Evolutionary conservation across 1,284 basidiomycete species (phyloP).

Genomic region (Puccinia triticina): DNA sequence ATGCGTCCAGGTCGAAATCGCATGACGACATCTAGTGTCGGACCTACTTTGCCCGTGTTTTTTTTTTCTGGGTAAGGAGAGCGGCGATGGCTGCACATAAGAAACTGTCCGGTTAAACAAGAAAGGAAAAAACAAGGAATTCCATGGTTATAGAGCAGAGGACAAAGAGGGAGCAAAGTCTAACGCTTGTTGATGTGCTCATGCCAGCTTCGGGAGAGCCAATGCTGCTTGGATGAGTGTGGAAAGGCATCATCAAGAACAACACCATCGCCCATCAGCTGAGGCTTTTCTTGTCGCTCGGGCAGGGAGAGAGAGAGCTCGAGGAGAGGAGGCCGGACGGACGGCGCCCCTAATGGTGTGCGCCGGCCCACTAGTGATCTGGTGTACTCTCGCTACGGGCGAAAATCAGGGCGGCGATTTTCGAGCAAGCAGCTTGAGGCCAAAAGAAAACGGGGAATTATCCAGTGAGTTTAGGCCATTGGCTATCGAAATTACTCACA

Average conservation of each 20-base stretch:
- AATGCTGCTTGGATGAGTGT: conserved; percentile 5
- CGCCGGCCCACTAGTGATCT: conserved; percentile 11
- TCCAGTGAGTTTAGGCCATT: not conserved
- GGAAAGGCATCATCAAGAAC: conserved; percentile 10
- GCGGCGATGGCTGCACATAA: conserved; percentile 10
- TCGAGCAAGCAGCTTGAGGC: not conserved
- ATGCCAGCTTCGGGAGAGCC: not conserved
- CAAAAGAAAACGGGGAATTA: not conserved
- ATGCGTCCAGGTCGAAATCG: not conserved
- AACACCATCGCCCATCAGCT: no score
- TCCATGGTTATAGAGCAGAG: not conserved
- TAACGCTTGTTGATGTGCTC: not conserved
- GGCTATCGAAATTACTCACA: no score
- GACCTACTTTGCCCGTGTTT: not conserved
- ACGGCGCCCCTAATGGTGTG: not conserved
- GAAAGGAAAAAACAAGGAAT: not conserved
- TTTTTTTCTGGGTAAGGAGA: not conserved
- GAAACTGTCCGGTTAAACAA: not conserved
- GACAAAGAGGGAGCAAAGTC: not conserved
- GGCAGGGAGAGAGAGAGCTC: not conserved
- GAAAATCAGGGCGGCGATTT: not conserved
- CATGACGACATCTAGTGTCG: conserved; percentile 8
- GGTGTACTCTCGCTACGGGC: not conserved
- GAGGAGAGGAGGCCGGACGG: not conserved
- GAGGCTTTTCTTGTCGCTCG: not conserved